Evolutionary conservation across 2,329 filamentous ascomycete species (phyloP).

Genomic region (Neonectria faginata): DNA sequence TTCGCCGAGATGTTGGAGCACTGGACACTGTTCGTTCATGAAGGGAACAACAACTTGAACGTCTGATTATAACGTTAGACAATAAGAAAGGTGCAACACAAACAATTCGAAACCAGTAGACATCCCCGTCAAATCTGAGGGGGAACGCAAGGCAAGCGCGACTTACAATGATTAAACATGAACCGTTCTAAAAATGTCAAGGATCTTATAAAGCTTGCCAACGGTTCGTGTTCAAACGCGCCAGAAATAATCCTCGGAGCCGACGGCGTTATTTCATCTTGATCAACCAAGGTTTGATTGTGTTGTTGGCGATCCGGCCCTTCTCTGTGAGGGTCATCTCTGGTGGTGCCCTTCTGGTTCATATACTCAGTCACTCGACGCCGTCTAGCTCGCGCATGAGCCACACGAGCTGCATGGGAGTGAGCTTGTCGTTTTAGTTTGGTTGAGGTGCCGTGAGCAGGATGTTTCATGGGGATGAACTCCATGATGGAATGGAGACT

Average conservation of each 20-base stretch:
- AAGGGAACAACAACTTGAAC: constrained; percentile 20
- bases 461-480: constrained; percentile 27
- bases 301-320: background rate
- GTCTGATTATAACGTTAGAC: constrained; percentile 13
- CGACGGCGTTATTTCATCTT: background rate
- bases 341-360: background rate
- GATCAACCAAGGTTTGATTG: background rate
- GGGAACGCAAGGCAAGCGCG: too few species aligned
- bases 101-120: background rate
- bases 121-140: background rate
- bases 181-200: constrained; percentile 20
- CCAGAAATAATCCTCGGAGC: constrained; percentile 1
- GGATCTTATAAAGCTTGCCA: constrained; percentile 30
- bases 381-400: constrained; percentile 26
- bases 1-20: constrained; percentile 17
- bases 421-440: constrained; percentile 26
- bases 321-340: background rate
- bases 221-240: constrained; percentile 29
- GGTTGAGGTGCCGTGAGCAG: constrained; percentile 4
- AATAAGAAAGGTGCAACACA: background rate
- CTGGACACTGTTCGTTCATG: constrained; percentile 24
- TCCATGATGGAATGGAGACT: constrained; percentile 6
- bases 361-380: constrained; percentile 7
- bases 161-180: constrained; percentile 32
- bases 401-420: constrained; percentile 29